Base-by-base conservation (phyloP, 192 early-diverging fungal genomes). In the Backusella luteola region DNA sequence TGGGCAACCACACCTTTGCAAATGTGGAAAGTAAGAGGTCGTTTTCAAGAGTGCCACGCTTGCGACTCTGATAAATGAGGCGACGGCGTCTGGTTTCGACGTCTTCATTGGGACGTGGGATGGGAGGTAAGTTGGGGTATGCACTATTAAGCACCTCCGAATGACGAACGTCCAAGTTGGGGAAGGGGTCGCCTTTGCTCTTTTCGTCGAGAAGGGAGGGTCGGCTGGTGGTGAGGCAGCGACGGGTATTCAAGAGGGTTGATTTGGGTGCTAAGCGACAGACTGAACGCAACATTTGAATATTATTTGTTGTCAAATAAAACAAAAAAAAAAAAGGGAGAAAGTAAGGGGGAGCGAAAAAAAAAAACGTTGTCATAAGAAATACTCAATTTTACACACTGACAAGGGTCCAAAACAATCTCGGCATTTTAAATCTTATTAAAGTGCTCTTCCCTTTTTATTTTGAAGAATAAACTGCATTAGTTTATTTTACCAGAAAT, bases 21-120 rank as follows among this genome's bases (percentile, higher is more conserved):
- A 95, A 97, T 4, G 96, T 98, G 36, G 94, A 95, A 9, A 98
- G 82, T 66, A 99, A 73, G 73, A 98, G 86, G 78, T 98, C 97
- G 1, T 92, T 94, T 77, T 99, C 97, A 15, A 98, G 89, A 59
- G 97, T 99, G 23, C 97, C 96, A 21, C 97, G 85, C 79, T 99
- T 99, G 46, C 97, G 92, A 66, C 93, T 91, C 73, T 92, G 90
- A 78, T 94, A 99, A 32, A 92, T 77, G 8, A 99, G 85, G 6
- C 97, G 91, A 6, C 93, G 90, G 7, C 93, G 89, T 84, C 95
- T 95, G 6, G 85, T 87, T 21, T 91, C 86, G 4, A 90, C 70
- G 12, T 89, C 74, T 82, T 98, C 96, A 78, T 87, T 76, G 1
- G 80, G 80, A 0, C 93, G 90, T 32, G 85, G 82, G 15, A 89